These are phyloP conservation scores for Chloris gayana DNA, from an alignment of 176 grass and related monocot species.

Conservation along the genomic window DNA sequence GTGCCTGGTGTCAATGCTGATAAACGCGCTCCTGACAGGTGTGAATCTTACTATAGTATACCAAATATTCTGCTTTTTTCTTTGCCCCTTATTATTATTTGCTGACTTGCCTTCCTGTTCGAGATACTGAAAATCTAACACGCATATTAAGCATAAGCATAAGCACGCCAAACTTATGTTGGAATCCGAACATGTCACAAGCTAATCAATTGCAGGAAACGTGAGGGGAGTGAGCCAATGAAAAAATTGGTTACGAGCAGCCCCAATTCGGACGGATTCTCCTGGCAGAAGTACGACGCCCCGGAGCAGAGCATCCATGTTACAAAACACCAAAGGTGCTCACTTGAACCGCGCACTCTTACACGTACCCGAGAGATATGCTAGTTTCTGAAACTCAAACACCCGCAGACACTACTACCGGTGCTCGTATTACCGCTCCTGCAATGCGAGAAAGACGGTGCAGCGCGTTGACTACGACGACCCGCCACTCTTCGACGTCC, in stretches of 20 bases:
- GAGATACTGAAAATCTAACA: too few relatives aligned
- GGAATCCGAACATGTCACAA: too few relatives aligned
- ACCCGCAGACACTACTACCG: slow-evolving; percentile 42
- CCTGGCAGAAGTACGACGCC: slow-evolving; percentile 57
- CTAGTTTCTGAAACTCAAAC: background rate
- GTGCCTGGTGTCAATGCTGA: background rate
- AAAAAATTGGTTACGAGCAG: background rate
- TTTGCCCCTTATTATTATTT: too few relatives aligned
- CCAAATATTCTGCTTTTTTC: too few relatives aligned
- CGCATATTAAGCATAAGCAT: too few relatives aligned
- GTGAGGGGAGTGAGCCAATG: background rate
- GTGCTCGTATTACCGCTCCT: background rate
- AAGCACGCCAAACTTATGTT: too few relatives aligned
- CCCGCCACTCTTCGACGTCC: too few relatives aligned
- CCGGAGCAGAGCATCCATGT: background rate
- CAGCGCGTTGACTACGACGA: slow-evolving; percentile 28
- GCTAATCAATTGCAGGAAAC: background rate
- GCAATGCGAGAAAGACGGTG: slow-evolving; percentile 26
- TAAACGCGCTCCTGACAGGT: too few relatives aligned
- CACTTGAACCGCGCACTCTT: background rate
- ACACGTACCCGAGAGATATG: too few relatives aligned
- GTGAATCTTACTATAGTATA: too few relatives aligned
- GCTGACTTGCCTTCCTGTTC: too few relatives aligned
- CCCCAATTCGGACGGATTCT: slow-evolving; percentile 35
- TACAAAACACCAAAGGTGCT: slow-evolving; percentile 6